A percentile compares a stretch with the other conserved stretches of the same genome.
These are phyloP conservation scores for Amborella trichopoda DNA, from an alignment of 164 flowering plant species.

Conservation along the genomic window DNA sequence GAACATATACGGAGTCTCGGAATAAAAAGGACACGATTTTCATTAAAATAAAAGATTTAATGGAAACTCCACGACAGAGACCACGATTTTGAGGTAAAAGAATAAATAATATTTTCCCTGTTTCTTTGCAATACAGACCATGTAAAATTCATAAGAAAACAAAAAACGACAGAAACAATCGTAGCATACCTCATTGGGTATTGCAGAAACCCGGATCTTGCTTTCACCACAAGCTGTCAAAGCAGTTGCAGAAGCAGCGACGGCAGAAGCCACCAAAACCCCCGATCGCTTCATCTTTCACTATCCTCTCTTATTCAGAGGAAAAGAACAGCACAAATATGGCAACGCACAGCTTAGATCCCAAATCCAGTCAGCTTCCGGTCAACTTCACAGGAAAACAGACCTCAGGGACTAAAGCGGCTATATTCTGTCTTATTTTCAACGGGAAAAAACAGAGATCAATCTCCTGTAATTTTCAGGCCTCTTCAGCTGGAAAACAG, in stretches of 20 bases:
- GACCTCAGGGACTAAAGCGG: too few species aligned
- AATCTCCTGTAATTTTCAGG: too few species aligned
- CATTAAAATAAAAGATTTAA: neutral
- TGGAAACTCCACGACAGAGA: neutral
- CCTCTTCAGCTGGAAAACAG: too few species aligned
- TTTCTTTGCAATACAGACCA: too few species aligned
- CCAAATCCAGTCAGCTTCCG: too few species aligned
- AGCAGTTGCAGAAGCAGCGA: conserved; percentile 44
- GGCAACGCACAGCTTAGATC: too few species aligned
- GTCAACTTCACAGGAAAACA: too few species aligned
- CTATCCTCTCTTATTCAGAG: too few species aligned
- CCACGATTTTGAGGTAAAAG: neutral
- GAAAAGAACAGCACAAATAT: too few species aligned
- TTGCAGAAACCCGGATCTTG: conserved; percentile 3
- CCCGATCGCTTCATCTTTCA: conserved; percentile 29
- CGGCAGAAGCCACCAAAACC: conserved; percentile 25
- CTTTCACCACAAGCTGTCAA: conserved; percentile 18
- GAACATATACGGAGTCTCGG: neutral
- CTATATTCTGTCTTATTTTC: too few species aligned
- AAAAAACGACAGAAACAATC: neutral
- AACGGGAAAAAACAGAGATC: too few species aligned
- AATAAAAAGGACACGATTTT: neutral
- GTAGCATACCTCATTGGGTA: conserved; percentile 7
- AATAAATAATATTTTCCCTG: neutral
- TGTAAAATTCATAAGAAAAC: too few species aligned